Conservation (phyloP, 495 filamentous ascomycete genomes). For the Aspergillus wentii region DNA sequence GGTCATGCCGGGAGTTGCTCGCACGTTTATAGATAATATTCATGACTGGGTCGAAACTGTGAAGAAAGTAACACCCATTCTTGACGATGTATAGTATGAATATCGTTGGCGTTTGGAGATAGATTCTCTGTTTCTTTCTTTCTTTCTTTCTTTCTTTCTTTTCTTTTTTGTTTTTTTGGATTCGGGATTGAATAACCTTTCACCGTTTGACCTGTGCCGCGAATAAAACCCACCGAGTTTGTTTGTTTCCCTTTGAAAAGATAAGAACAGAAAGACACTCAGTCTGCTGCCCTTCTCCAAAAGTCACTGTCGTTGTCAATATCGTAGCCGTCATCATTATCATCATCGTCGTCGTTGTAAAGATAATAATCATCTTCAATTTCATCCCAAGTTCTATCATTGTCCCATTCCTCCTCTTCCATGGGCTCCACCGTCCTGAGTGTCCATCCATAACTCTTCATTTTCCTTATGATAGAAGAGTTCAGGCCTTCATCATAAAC, state of each 20-base stretch:
- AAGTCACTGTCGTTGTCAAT: no score
- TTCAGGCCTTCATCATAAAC: no score
- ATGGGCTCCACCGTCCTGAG: no score
- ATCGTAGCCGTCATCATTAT: no score
- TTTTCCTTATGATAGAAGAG: no score
- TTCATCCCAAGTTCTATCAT: no score
- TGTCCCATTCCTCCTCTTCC: no score
- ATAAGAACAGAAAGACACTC: neutral
- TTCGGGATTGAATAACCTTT: no score
- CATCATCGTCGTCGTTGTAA: no score
- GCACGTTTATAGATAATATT: slow-evolving; percentile 25
- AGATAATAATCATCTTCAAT: no score
- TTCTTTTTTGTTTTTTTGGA: neutral
- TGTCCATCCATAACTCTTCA: no score
- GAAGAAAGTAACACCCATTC: neutral
- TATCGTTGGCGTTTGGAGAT: neutral
- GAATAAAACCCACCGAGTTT: neutral
- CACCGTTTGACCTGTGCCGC: no score
- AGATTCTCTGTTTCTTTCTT: neutral
- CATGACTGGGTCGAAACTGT: slow-evolving; percentile 17
- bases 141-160: neutral
- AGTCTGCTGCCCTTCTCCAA: neutral
- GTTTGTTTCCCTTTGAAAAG: neutral
- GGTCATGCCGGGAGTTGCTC: slow-evolving; percentile 20
- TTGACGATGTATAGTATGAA: neutral